Base-by-base conservation (phyloP, 306 rosid genomes). In the Cyclanthera cordifolia region DNA sequence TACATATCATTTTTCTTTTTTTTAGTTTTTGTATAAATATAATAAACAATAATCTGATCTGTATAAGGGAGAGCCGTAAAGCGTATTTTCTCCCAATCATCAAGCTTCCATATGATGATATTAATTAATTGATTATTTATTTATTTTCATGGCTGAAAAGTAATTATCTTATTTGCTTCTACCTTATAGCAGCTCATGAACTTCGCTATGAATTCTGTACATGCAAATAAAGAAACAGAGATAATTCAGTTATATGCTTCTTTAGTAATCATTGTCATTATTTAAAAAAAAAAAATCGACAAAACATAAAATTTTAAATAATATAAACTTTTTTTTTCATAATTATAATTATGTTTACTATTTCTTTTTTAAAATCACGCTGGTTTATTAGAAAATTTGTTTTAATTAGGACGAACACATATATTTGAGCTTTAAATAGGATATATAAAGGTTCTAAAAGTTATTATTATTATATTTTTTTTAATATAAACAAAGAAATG, bases 171-270 rank as follows among this genome's bases (percentile, higher is more conserved):
- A 51, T 69, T 69, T 32, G 61, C 50, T 71, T 56, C 74, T 23
- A 60, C 68, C 77, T 83, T 83, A 12, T 75, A 83, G 71, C 14
- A 72, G 75, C 84, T 83, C 87, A 83, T 80, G 75, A 80, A 80
- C 64, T 75, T 83, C 2, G 85, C 85, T 46, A 80, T 83, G 41
- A 83, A 83, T 76, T 83, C 87, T 80, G 84, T 25, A 53, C n/a
- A 54, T 27, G 50, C 60, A 54, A 55, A 23, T 21, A 14, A 13
- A 63, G 4, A 2, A 61, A 28, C 2, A 3, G 6, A 59, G 8
- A 32, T 0, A 10, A 51, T 19, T 51, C 3, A 51, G 21, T 51
- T 19, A 17, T 51, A 1, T 7, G 30, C 14, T 21, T 20, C 16
- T 53, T 9, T 19, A 20, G 15, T 20, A 52, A 19, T 51, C 6